phyloP scores from a whole-genome alignment of 2,329 filamentous ascomycete genomes.

The Fusarium luffae region DNA sequence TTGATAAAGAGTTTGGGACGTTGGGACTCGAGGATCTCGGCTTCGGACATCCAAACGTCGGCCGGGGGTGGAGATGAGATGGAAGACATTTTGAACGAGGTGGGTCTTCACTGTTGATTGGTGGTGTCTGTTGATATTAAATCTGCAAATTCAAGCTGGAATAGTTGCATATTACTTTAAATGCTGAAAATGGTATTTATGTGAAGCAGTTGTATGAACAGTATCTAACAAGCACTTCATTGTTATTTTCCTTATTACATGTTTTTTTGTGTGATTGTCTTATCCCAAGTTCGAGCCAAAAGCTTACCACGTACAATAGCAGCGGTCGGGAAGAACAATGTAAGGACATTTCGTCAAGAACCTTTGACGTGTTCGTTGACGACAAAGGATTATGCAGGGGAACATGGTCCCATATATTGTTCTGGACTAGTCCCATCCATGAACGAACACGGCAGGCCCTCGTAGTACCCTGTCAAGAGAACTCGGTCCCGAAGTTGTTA shows the following conservation, averaged over 20 bases:
- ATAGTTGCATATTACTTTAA: no score
- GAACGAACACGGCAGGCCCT: background rate
- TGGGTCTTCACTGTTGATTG: background rate
- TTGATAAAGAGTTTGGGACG: background rate
- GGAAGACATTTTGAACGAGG: background rate
- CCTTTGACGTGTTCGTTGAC: no score
- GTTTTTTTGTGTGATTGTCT: no score
- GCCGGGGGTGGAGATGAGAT: rapidly evolving
- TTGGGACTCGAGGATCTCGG: background rate
- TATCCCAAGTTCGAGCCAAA: no score
- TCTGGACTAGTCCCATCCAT: rapidly evolving
- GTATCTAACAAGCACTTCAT: no score
- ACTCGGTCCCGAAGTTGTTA: background rate
- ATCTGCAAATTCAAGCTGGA: background rate
- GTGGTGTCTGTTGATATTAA: rapidly evolving
- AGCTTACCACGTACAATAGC: no score
- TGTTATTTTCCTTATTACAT: no score
- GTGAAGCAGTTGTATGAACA: rapidly evolving
- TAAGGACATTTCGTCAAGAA: no score
- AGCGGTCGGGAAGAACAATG: no score
- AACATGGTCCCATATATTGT: rapidly evolving
- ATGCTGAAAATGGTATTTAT: background rate
- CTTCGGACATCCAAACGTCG: background rate
- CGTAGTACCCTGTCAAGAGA: background rate
- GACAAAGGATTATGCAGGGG: background rate